Conservation (phyloP, 768 basidiomycete genomes). For the Chiua virens region DNA sequence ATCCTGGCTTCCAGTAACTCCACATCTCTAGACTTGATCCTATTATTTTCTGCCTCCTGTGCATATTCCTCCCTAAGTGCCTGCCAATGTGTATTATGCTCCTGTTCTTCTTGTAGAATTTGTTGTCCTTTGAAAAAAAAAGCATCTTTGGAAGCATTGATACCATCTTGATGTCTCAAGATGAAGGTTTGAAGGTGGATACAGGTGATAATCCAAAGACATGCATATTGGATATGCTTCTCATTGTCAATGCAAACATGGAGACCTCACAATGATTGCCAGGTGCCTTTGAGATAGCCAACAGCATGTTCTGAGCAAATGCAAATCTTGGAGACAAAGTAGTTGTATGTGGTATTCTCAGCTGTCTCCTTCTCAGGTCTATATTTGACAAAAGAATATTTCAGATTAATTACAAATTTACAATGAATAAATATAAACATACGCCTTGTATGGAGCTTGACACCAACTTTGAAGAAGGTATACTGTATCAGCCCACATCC, state of each 20-base stretch:
- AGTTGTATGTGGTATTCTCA: slow-evolving; percentile 24
- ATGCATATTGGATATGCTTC: slow-evolving; percentile 6
- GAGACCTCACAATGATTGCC: slow-evolving; percentile 9
- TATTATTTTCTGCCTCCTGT: background rate
- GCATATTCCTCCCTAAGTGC: background rate
- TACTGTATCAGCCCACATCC: slow-evolving; percentile 40
- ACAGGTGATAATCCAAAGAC: slow-evolving; percentile 13
- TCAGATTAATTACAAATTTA: background rate
- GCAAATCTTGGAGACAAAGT: slow-evolving; percentile 30
- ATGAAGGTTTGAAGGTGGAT: slow-evolving; percentile 15
- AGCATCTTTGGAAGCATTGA: background rate
- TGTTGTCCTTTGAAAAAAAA: slow-evolving; percentile 3
- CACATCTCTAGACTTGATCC: background rate
- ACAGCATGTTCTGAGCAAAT: slow-evolving; percentile 41
- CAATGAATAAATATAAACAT: background rate
- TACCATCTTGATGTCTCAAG: slow-evolving; percentile 23
- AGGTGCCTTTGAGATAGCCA: slow-evolving; percentile 40
- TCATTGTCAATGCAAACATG: slow-evolving; percentile 4
- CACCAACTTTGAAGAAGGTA: slow-evolving; percentile 36
- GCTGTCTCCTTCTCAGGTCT: slow-evolving; percentile 5
- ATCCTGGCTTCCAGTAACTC: slow-evolving; percentile 5
- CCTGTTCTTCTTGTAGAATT: background rate
- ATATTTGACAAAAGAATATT: too few species aligned
- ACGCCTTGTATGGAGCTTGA: slow-evolving; percentile 30
- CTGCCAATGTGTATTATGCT: background rate